These are phyloP conservation scores for Pseudopyrenochaeta lycopersici DNA, from an alignment of 2,329 filamentous ascomycete species.

Conservation along the genomic window DNA sequence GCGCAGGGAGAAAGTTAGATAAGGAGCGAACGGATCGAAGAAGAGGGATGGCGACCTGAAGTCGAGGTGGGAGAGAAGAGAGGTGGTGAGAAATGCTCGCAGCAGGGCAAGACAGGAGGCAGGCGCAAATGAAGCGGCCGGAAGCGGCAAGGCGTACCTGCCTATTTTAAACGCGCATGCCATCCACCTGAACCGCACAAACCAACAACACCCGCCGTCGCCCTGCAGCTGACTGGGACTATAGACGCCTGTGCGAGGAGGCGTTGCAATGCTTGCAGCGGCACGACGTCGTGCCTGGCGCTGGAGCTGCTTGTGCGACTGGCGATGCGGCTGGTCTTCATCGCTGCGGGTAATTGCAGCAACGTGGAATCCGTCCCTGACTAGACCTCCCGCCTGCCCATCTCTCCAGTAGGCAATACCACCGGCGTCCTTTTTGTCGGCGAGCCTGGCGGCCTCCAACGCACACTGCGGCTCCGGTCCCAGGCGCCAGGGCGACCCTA, in stretches of 20 bases:
- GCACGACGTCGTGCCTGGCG: conserved; percentile 11
- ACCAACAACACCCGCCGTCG: conserved; percentile 21
- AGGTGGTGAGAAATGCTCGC: conserved; percentile 42
- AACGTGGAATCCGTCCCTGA: conserved; percentile 1
- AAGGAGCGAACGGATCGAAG: conserved; percentile 48
- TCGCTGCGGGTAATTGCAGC: conserved; percentile 10
- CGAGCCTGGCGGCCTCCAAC: conserved; percentile 21
- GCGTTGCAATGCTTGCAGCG: conserved; percentile 33
- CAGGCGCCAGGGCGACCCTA: conserved; percentile 20
- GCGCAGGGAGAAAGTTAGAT: conserved; percentile 45
- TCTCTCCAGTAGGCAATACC: not conserved
- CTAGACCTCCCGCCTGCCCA: conserved; percentile 5
- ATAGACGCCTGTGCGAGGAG: conserved; percentile 30
- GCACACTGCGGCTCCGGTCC: conserved; percentile 21
- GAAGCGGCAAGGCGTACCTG: conserved; percentile 35
- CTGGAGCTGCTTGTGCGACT: conserved; percentile 9
- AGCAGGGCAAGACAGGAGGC: conserved; percentile 43
- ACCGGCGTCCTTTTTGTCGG: not conserved
- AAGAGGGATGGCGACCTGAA: conserved; percentile 39
- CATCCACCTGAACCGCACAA: conserved; percentile 28
- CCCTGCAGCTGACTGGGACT: conserved; percentile 24
- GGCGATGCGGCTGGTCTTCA: not conserved
- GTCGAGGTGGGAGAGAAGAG: conserved; percentile 38
- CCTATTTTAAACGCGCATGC: conserved; percentile 42
- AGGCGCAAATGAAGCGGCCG: conserved; percentile 44